These are phyloP conservation scores for Salix suchowensis DNA, from an alignment of 345 rosid genomes.

Conservation along the genomic window DNA sequence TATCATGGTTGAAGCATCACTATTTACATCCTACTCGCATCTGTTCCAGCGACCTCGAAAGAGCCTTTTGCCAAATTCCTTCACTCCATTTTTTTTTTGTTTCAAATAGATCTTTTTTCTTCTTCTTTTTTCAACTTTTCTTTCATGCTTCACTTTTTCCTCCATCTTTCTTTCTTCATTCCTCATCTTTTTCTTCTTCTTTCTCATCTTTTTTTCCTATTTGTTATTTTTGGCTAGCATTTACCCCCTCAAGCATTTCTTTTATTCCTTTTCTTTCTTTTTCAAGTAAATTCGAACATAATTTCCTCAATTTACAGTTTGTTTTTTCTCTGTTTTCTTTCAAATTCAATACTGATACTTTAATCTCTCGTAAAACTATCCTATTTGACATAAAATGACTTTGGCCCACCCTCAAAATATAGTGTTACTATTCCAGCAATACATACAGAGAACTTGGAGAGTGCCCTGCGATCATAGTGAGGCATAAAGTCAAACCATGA, in stretches of 20 bases:
- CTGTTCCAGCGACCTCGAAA: constrained; percentile 12
- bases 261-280: constrained; percentile 19
- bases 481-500: constrained; percentile 58
- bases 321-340: constrained; percentile 1
- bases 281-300: not conserved
- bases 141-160: no score
- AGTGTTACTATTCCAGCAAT: constrained; percentile 42
- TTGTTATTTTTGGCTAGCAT: constrained; percentile 11
- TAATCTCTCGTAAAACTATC: constrained; percentile 18
- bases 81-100: not conserved
- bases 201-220: constrained; percentile 3
- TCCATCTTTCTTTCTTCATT: no score
- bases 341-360: constrained; percentile 10
- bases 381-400: constrained; percentile 27
- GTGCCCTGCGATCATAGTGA: constrained; percentile 77
- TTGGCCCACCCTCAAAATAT: constrained; percentile 38
- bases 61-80: constrained; percentile 3
- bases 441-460: constrained; percentile 53
- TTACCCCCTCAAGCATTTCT: not conserved
- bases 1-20: constrained; percentile 27
- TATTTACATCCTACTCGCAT: constrained; percentile 15
- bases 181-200: not conserved
- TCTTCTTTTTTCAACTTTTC: not conserved
- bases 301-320: constrained; percentile 11
- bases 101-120: not conserved